Percentiles rank a stretch among this genome's conserved stretches.
Conservation (phyloP, 2,329 filamentous ascomycete species). For the Pestalotiopsis fici region DNA sequence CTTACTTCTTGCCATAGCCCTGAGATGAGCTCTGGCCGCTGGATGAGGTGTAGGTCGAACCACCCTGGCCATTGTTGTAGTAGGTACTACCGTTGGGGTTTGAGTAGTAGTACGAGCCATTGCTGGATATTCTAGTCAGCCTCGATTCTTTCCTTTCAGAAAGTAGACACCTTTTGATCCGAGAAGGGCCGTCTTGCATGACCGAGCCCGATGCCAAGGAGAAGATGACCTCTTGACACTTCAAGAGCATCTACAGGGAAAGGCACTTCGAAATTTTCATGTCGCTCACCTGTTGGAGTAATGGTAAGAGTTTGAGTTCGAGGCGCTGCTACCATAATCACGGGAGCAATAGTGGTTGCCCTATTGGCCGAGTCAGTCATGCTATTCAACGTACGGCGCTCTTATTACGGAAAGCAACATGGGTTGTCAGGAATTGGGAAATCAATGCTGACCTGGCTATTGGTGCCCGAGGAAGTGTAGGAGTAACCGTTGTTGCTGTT, state of each 20-base stretch:
- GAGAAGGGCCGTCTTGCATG: background rate
- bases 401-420: background rate
- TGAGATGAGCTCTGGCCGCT: constrained; percentile 36
- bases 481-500: constrained; percentile 39
- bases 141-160: background rate
- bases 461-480: constrained; percentile 58
- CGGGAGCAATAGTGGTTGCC: constrained; percentile 70
- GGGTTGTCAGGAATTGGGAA: background rate
- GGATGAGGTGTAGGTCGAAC: constrained; percentile 61
- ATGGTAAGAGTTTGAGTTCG: constrained; percentile 64
- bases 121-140: constrained; percentile 27
- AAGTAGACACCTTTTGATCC: background rate
- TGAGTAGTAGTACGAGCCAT: constrained; percentile 74
- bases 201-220: too few species aligned
- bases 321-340: constrained; percentile 58
- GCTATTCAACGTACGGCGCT: background rate
- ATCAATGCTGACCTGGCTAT: constrained; percentile 53
- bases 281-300: constrained; percentile 63
- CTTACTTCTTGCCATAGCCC: constrained; percentile 18
- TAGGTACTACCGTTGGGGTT: constrained; percentile 71
- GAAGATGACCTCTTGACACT: background rate
- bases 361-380: constrained; percentile 33
- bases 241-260: background rate
- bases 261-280: background rate
- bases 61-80: constrained; percentile 61